phyloP scores from a whole-genome alignment of 1,139 yeast genomes.

The Saccharomyces pastorianus region DNA sequence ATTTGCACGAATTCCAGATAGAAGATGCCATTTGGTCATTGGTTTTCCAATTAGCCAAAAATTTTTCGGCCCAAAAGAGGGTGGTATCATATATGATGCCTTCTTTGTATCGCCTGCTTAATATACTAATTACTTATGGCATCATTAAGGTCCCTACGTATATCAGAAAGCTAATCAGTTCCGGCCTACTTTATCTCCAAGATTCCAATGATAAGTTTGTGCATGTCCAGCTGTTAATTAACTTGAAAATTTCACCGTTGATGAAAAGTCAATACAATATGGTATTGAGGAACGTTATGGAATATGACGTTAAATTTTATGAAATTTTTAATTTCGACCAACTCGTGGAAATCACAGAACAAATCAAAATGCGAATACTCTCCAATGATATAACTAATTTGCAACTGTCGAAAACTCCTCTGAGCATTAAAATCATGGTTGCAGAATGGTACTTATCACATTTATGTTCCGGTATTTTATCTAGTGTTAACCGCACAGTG shows the following conservation, averaged over 20 bases:
- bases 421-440: conserved; percentile 25
- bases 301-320: conserved; percentile 24
- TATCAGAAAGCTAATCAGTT: conserved; percentile 68
- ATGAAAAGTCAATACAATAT: conserved; percentile 34
- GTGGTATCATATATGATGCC: conserved; percentile 12
- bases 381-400: conserved; percentile 4
- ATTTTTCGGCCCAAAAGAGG: conserved; percentile 12
- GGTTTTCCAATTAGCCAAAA: conserved; percentile 27
- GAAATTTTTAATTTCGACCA: conserved; percentile 25
- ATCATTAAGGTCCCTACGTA: conserved; percentile 51
- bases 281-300: conserved; percentile 35
- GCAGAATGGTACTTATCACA: conserved; percentile 29
- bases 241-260: conserved; percentile 32
- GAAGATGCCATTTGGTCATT: conserved; percentile 30
- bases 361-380: conserved; percentile 14
- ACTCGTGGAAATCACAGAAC: conserved; percentile 18
- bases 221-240: conserved; percentile 32
- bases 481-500: conserved; percentile 14
- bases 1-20: conserved; percentile 26
- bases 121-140: conserved; percentile 28
- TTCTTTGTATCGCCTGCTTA: conserved; percentile 20
- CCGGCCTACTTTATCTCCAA: conserved; percentile 60
- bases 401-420: conserved; percentile 13
- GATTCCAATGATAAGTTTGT: conserved; percentile 31
- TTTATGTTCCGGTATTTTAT: conserved; percentile 20